These are phyloP conservation scores for Neoarthrinium moseri DNA, from an alignment of 2,329 filamentous ascomycete genomes.

Conservation along the genomic window DNA sequence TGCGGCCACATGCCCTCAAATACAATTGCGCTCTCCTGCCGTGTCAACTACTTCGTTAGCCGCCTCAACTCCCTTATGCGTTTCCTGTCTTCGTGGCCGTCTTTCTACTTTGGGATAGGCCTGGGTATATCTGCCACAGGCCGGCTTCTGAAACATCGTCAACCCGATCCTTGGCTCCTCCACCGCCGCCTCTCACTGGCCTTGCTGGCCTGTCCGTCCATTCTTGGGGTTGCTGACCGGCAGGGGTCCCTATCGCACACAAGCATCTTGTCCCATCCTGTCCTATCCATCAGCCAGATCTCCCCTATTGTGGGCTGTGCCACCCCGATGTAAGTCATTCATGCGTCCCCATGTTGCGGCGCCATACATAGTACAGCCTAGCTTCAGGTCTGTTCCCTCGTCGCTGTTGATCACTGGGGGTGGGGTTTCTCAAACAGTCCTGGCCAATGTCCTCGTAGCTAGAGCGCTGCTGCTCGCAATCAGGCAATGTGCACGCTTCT, in stretches of 20 bases:
- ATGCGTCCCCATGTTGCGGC: neutral
- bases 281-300: constrained; percentile 7
- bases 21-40: neutral
- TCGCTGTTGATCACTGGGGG: constrained; percentile 15
- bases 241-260: neutral
- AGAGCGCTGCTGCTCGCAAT: neutral
- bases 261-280: neutral
- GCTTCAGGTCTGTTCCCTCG: no score
- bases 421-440: constrained; percentile 7
- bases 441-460: no score
- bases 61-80: constrained; percentile 4
- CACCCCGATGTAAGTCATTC: constrained; percentile 1
- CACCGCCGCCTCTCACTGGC: neutral
- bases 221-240: neutral
- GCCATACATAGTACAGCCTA: no score
- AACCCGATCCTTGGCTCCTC: neutral
- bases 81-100: constrained; percentile 3
- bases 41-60: neutral
- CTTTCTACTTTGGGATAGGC: constrained; percentile 2
- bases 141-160: constrained; percentile 8
- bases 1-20: constrained; percentile 3
- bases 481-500: no score
- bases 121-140: constrained; percentile 8
- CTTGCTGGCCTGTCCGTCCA: no score
- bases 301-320: constrained; percentile 3